phyloP scores from a whole-genome alignment of 192 early-diverging fungal species.

The Paraglomus brasilianum region DNA sequence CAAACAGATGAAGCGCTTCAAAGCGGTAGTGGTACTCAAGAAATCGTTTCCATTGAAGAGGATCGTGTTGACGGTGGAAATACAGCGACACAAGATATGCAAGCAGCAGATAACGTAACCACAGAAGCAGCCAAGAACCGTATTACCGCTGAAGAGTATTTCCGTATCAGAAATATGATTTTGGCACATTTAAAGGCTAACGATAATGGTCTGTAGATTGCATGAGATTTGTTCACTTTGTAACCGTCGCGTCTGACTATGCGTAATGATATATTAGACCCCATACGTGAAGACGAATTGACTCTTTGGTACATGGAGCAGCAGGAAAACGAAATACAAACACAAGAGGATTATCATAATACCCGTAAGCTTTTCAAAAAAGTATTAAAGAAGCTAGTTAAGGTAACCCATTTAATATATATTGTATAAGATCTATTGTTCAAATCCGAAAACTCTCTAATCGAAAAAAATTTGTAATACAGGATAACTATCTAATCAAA shows the following conservation, averaged over 20 bases:
- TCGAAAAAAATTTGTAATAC: too few relatives aligned
- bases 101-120: too few relatives aligned
- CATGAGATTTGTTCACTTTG: not conserved
- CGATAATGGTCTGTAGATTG: slow-evolving; percentile 1
- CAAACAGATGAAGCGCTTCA: not conserved
- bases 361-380: slow-evolving; percentile 4
- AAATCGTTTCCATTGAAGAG: slow-evolving; percentile 15
- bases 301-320: slow-evolving; percentile 5
- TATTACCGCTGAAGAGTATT: slow-evolving; percentile 9
- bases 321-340: not conserved
- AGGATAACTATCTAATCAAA: too few relatives aligned
- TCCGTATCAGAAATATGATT: not conserved
- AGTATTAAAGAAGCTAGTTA: slow-evolving; percentile 21
- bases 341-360: not conserved
- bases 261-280: not conserved
- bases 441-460: too few relatives aligned
- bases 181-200: not conserved
- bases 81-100: not conserved
- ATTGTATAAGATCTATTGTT: too few relatives aligned
- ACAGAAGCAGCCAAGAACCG: not conserved
- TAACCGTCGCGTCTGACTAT: not conserved
- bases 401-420: not conserved
- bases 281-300: not conserved
- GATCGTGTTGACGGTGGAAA: not conserved
- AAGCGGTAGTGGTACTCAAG: not conserved